Conservation (phyloP, 768 basidiomycete genomes). For the Inosperma sp. region DNA sequence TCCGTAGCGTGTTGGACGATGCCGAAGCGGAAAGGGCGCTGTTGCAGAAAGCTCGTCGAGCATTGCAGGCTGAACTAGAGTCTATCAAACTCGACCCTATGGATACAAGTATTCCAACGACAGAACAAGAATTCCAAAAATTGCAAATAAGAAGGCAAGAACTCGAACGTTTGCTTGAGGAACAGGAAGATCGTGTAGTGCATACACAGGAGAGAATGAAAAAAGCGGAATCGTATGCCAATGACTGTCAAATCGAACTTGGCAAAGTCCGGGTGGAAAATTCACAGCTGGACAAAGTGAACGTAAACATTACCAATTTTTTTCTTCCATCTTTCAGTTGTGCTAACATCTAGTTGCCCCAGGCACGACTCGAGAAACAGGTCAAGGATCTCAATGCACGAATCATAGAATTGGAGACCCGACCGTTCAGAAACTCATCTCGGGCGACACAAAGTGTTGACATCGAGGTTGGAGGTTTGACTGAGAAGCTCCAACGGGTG, state of each 20-base stretch:
- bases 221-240: constrained; percentile 72
- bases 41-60: constrained; percentile 76
- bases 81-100: constrained; percentile 72
- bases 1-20: constrained; percentile 77
- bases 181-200: constrained; percentile 67
- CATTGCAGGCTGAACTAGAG: constrained; percentile 76
- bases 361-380: constrained; percentile 84
- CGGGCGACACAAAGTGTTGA: constrained; percentile 55
- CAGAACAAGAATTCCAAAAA: constrained; percentile 12
- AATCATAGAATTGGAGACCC: constrained; percentile 37
- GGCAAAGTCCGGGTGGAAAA: constrained; percentile 77
- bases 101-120: constrained; percentile 71
- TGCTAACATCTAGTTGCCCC: constrained; percentile 4
- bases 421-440: constrained; percentile 62
- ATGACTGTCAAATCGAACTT: constrained; percentile 71
- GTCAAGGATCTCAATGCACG: constrained; percentile 80
- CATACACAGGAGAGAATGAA: constrained; percentile 75
- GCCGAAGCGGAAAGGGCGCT: constrained; percentile 77
- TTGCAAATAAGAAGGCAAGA: constrained; percentile 80
- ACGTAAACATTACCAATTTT: constrained; percentile 41
- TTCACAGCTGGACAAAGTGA: constrained; percentile 70
- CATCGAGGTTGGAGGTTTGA: constrained; percentile 68
- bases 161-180: constrained; percentile 70
- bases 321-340: constrained; percentile 2
- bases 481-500: constrained; percentile 51